phyloP scores from a whole-genome alignment of 352 stramenopile species.

The Phytophthora nicotianae region DNA sequence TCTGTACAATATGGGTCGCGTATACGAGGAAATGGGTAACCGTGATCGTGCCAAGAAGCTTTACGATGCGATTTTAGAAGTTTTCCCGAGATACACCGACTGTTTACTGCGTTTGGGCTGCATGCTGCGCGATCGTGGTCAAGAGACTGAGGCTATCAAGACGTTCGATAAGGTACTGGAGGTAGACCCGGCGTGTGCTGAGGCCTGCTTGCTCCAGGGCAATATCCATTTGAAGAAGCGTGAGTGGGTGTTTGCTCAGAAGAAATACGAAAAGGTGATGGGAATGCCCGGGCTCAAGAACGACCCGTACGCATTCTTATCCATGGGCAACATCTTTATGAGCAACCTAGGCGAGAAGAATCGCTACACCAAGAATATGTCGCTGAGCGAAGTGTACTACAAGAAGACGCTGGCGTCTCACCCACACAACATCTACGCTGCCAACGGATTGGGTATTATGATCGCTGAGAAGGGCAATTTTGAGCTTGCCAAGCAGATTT shows the following conservation, averaged over 20 bases:
- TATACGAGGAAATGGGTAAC: constrained; percentile 94
- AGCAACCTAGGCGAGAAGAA: constrained; percentile 95
- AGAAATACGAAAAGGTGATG: constrained; percentile 94
- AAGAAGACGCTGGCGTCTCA: constrained; percentile 94
- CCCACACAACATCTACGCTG: constrained; percentile 95
- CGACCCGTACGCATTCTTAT: constrained; percentile 96
- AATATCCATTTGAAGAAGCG: constrained; percentile 96
- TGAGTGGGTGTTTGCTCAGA: constrained; percentile 95
- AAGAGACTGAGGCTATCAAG: constrained; percentile 88
- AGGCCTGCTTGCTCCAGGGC: constrained; percentile 94
- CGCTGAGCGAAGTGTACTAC: constrained; percentile 95
- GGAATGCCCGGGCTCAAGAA: constrained; percentile 95
- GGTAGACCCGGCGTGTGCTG: constrained; percentile 89
- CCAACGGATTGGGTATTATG: constrained; percentile 97
- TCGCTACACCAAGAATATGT: constrained; percentile 97
- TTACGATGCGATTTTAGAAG: constrained; percentile 93
- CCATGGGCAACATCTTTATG: constrained; percentile 99
- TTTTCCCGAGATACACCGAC: constrained; percentile 95
- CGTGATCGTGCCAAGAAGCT: constrained; percentile 91
- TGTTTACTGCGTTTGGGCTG: constrained; percentile 94
- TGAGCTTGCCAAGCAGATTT: constrained; percentile 96
- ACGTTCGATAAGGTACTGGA: constrained; percentile 95
- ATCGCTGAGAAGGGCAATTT: constrained; percentile 98
- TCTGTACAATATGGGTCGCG: constrained; percentile 95
- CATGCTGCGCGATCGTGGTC: constrained; percentile 93